These are phyloP conservation scores for Cochlearia excelsa DNA, from an alignment of 345 rosid genomes.

Conservation along the genomic window DNA sequence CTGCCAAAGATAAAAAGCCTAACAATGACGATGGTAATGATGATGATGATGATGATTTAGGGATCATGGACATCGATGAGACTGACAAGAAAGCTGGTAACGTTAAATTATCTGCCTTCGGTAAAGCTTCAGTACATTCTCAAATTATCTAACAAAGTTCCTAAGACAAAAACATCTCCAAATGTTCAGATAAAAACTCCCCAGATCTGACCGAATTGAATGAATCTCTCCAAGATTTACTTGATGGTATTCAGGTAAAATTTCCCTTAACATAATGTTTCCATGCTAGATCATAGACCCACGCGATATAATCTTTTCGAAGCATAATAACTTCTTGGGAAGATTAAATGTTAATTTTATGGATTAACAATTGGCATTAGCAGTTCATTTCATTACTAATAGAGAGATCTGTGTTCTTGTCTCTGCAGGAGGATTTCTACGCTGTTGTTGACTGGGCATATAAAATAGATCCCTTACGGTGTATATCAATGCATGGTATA, in stretches of 20 bases:
- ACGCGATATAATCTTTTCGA: too few species aligned
- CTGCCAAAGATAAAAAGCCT: slow-evolving; percentile 57
- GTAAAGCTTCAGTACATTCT: slow-evolving; percentile 9
- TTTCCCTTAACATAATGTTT: slow-evolving; percentile 5
- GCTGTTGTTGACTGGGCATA: slow-evolving; percentile 96
- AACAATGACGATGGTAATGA: slow-evolving; percentile 53
- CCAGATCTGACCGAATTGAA: slow-evolving; percentile 66
- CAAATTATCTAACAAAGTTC: slow-evolving; percentile 17
- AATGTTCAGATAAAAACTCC: slow-evolving; percentile 54
- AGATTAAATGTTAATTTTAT: background rate
- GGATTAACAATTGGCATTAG: background rate
- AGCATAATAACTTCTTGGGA: too few species aligned
- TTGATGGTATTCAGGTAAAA: slow-evolving; percentile 80
- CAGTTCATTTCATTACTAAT: background rate
- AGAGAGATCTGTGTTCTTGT: slow-evolving; percentile 23
- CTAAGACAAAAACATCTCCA: slow-evolving; percentile 7
- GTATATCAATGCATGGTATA: slow-evolving; percentile 93
- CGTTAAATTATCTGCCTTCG: slow-evolving; percentile 15
- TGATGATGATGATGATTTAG: slow-evolving; percentile 84
- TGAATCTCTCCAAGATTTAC: slow-evolving; percentile 80
- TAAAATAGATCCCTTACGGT: slow-evolving; percentile 83
- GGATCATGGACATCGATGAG: slow-evolving; percentile 89
- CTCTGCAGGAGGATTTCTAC: slow-evolving; percentile 74
- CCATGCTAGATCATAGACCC: slow-evolving; percentile 44
- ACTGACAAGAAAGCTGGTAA: slow-evolving; percentile 63